Evolutionary conservation across 192 early-diverging fungal species (phyloP).

Genomic region (Coemansia sp.): DNA sequence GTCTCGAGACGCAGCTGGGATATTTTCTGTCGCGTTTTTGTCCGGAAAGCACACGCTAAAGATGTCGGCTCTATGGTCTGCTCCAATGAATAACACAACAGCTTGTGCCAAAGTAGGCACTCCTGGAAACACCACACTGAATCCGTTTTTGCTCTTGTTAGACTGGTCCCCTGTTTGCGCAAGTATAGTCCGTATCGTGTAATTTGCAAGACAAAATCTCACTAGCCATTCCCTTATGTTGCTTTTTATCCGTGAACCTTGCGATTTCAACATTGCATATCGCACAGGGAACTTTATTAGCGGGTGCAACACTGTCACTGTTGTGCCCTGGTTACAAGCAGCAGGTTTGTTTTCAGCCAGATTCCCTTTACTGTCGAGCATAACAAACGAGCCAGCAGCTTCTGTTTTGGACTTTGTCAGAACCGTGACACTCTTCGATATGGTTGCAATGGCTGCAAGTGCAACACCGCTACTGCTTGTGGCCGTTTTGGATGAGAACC

Average conservation of each 20-base stretch:
- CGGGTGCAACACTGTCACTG: constrained; percentile 34
- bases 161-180: constrained; percentile 8
- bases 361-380: constrained; percentile 12
- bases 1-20: not conserved
- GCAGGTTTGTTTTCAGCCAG: not conserved
- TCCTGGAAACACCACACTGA: constrained; percentile 6
- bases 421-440: constrained; percentile 28
- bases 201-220: constrained; percentile 23
- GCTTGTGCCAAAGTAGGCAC: constrained; percentile 12
- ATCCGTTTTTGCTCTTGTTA: not conserved
- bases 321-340: constrained; percentile 31
- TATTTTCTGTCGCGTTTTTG: not conserved
- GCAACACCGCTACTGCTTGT: constrained; percentile 11
- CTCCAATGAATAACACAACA: constrained; percentile 13
- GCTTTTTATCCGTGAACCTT: constrained; percentile 20
- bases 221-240: constrained; percentile 28
- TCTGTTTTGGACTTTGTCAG: constrained; percentile 20
- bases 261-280: constrained; percentile 27
- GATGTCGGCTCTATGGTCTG: not conserved
- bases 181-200: constrained; percentile 13
- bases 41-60: constrained; percentile 9
- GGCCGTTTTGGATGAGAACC: constrained; percentile 26
- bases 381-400: constrained; percentile 13
- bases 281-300: constrained; percentile 35
- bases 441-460: constrained; percentile 26